Evolutionary conservation across 345 rosid species (phyloP).

Genomic region (Citrus trifoliata): DNA sequence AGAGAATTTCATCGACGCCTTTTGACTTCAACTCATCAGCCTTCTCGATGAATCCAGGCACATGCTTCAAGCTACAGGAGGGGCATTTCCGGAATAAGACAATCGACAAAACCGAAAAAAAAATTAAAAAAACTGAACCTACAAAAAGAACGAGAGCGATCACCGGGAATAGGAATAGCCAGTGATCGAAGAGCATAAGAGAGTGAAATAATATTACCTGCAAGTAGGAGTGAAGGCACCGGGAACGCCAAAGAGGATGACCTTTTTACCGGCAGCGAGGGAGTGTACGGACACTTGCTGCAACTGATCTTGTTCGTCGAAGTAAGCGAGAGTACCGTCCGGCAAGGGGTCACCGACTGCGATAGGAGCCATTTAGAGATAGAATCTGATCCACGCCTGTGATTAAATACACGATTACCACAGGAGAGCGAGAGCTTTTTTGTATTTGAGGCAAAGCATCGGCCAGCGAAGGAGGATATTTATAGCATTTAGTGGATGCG

Average conservation of each 20-base stretch:
- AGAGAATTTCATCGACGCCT: slow-evolving; percentile 74
- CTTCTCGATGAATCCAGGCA: slow-evolving; percentile 91
- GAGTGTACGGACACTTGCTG: slow-evolving; percentile 77
- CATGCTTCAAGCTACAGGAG: slow-evolving; percentile 70
- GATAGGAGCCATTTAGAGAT: slow-evolving; percentile 71
- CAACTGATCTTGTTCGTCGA: slow-evolving; percentile 85
- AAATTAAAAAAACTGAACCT: neutral
- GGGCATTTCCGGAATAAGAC: neutral
- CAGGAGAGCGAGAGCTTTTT: too few relatives aligned
- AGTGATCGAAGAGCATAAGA: neutral
- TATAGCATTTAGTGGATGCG: neutral
- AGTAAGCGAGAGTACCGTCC: slow-evolving; percentile 75
- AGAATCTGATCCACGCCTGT: neutral
- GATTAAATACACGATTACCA: neutral
- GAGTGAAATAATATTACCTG: slow-evolving; percentile 46
- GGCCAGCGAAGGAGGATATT: neutral
- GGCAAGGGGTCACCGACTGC: slow-evolving; percentile 70
- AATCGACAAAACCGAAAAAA: neutral
- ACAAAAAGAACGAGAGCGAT: neutral
- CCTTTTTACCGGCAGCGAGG: slow-evolving; percentile 81
- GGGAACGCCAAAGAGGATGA: slow-evolving; percentile 87
- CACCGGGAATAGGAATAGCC: neutral
- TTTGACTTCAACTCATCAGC: slow-evolving; percentile 79
- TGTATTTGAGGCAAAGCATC: too few relatives aligned
- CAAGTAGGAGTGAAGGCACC: slow-evolving; percentile 99